Percentiles rank a stretch among this genome's conserved stretches.
Evolutionary conservation across 106 monocot species (phyloP).

Genomic region (Cymbidium sinense): DNA sequence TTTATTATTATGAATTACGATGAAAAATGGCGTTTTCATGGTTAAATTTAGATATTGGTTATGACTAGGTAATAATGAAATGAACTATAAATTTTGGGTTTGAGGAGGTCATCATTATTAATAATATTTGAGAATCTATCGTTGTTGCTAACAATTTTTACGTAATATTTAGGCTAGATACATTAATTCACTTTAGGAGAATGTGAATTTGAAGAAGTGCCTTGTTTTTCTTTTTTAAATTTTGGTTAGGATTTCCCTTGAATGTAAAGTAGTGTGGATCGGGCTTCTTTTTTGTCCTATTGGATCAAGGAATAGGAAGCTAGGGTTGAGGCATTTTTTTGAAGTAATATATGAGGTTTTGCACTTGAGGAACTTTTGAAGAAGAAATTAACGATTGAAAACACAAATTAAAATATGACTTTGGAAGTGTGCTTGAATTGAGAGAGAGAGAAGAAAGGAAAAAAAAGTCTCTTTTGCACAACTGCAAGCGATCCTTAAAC

Average conservation of each 20-base stretch:
- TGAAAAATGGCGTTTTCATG: too few species aligned
- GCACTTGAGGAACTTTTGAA: not conserved
- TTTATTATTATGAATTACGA: too few species aligned
- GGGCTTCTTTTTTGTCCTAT: not conserved
- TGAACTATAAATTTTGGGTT: not conserved
- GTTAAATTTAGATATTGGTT: too few species aligned
- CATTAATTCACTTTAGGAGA: not conserved
- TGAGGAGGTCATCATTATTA: not conserved
- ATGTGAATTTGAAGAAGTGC: not conserved
- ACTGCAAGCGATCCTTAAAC: not conserved
- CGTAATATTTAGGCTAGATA: not conserved
- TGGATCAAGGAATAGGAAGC: not conserved
- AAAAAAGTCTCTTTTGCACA: not conserved
- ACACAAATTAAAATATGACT: not conserved
- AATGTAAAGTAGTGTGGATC: too few species aligned
- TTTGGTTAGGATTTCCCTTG: not conserved
- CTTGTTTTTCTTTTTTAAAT: not conserved
- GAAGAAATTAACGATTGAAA: not conserved
- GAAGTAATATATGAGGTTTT: not conserved
- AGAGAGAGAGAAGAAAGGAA: not conserved
- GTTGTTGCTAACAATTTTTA: not conserved
- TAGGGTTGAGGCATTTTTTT: not conserved
- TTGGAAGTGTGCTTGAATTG: not conserved
- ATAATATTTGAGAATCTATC: not conserved
- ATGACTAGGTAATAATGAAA: too few species aligned